Evolutionary conservation across 2,329 filamentous ascomycete genomes (phyloP).

Genomic region (Macrophomina phaseolina): DNA sequence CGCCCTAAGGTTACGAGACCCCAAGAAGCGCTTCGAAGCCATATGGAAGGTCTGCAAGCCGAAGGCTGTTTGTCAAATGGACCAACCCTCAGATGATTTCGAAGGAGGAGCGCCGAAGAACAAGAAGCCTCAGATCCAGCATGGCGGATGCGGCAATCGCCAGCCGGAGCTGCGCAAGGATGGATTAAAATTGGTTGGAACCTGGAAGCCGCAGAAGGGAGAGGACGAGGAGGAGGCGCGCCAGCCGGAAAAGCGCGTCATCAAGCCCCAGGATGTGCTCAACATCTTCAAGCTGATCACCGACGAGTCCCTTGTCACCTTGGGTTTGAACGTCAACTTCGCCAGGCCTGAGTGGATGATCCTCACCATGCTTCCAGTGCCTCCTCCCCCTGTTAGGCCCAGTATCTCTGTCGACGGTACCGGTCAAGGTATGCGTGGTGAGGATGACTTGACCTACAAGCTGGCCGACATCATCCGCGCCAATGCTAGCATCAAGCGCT

Average conservation of each 20-base stretch:
- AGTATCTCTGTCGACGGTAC: constrained; percentile 98
- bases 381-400: constrained; percentile 91
- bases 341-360: constrained; percentile 99
- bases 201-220: constrained; percentile 72
- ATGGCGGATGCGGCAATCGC: constrained; percentile 91
- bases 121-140: constrained; percentile 57
- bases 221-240: constrained; percentile 71
- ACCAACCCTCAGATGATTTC: constrained; percentile 61
- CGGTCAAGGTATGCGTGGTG: constrained; percentile 87
- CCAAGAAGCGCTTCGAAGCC: constrained; percentile 90
- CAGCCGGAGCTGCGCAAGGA: constrained; percentile 89
- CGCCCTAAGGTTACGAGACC: constrained; percentile 84
- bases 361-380: constrained; percentile 90
- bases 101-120: constrained; percentile 51
- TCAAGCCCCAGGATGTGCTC: constrained; percentile 84
- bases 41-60: constrained; percentile 93
- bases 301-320: constrained; percentile 78
- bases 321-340: constrained; percentile 93
- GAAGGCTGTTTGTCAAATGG: constrained; percentile 69
- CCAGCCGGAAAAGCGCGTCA: constrained; percentile 73
- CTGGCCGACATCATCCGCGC: constrained; percentile 97
- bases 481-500: constrained; percentile 91
- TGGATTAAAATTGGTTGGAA: constrained; percentile 80
- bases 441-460: constrained; percentile 99
- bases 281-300: constrained; percentile 86